phyloP scores from a whole-genome alignment of 768 basidiomycete species.

The Auriculariales sp. region DNA sequence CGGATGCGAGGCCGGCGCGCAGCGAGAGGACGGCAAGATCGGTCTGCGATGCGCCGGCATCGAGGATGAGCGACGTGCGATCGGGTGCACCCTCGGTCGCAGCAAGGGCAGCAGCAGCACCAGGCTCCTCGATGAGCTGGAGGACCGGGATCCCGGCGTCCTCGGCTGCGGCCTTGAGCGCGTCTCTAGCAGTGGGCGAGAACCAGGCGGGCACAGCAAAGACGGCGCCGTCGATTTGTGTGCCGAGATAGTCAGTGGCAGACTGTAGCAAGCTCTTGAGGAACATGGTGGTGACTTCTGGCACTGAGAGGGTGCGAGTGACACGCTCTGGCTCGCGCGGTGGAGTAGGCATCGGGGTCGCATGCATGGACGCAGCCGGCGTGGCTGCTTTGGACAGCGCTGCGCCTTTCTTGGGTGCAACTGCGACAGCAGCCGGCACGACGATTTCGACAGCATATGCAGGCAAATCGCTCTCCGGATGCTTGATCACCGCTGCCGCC shows the following conservation, averaged over 20 bases:
- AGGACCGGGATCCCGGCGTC: conserved; percentile 74
- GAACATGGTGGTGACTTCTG: conserved; percentile 77
- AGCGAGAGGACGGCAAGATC: conserved; percentile 56
- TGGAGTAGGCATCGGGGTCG: conserved; percentile 67
- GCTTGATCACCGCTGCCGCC: conserved; percentile 65
- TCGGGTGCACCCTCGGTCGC: conserved; percentile 27
- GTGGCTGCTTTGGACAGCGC: conserved; percentile 36
- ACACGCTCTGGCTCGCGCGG: conserved; percentile 21
- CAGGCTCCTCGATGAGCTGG: conserved; percentile 79
- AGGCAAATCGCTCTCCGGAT: conserved; percentile 58
- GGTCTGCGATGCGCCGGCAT: conserved; percentile 65
- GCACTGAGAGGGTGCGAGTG: conserved; percentile 62
- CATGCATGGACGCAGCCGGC: conserved; percentile 48
- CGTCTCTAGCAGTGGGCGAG: conserved; percentile 47
- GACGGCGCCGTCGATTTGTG: conserved; percentile 64
- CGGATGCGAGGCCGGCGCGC: conserved; percentile 57
- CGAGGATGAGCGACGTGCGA: conserved; percentile 67
- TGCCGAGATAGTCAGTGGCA: conserved; percentile 83
- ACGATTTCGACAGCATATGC: conserved; percentile 78
- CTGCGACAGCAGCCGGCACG: conserved; percentile 33
- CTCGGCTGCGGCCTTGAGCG: conserved; percentile 56
- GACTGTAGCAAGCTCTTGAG: conserved; percentile 70
- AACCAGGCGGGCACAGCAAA: conserved; percentile 73
- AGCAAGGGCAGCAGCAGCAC: conserved; percentile 38
- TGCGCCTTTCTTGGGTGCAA: conserved; percentile 32